Percentiles rank a stretch among this genome's conserved stretches.
phyloP scores from a whole-genome alignment of 768 basidiomycete genomes.

The Coprinellus micaceus region DNA sequence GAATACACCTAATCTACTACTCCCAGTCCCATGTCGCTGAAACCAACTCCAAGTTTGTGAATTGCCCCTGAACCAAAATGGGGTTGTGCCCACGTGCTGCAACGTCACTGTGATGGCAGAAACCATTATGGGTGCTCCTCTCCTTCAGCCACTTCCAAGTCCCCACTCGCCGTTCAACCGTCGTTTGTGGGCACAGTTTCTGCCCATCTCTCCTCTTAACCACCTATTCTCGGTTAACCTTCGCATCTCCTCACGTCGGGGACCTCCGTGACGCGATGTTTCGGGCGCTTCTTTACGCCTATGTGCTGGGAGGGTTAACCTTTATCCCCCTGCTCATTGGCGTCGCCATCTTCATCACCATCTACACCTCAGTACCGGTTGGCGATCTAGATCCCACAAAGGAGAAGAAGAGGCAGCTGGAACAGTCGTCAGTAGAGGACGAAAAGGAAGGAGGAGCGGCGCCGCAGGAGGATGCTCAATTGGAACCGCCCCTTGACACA shows the following conservation, averaged over 20 bases:
- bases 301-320: constrained; percentile 86
- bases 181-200: background rate
- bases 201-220: constrained; percentile 5
- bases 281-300: constrained; percentile 73
- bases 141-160: background rate
- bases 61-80: too few relatives aligned
- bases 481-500: constrained; percentile 30
- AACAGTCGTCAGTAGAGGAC: constrained; percentile 22
- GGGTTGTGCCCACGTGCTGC: constrained; percentile 1
- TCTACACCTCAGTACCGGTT: constrained; percentile 87
- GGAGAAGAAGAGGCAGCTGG: constrained; percentile 30
- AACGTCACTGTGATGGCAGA: constrained; percentile 7
- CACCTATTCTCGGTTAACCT: background rate
- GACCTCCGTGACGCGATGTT: constrained; percentile 47
- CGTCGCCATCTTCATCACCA: constrained; percentile 51
- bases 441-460: constrained; percentile 28
- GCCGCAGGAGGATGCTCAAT: constrained; percentile 1
- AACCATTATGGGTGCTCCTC: background rate
- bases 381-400: constrained; percentile 49
- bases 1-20: too few relatives aligned
- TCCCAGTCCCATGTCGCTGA: too few relatives aligned
- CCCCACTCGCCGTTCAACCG: background rate
- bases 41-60: too few relatives aligned
- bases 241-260: constrained; percentile 8
- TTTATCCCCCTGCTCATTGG: constrained; percentile 77